A percentile compares a stretch with the other conserved stretches of the same genome.
These are phyloP conservation scores for Escovopsis sp. DNA, from an alignment of 2,329 filamentous ascomycete species.

Conservation along the genomic window DNA sequence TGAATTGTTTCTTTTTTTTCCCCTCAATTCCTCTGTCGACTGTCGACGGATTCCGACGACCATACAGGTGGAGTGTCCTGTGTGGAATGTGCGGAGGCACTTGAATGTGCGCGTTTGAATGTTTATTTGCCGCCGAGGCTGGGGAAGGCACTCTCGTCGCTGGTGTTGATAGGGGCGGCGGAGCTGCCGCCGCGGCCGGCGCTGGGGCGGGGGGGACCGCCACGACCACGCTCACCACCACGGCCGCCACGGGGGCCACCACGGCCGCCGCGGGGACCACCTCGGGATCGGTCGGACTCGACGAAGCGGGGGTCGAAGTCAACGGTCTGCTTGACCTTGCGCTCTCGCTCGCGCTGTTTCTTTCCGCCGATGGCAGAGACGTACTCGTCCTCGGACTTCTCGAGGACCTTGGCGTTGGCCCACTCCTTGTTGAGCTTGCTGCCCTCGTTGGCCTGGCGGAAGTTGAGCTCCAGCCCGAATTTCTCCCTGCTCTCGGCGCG, in stretches of 20 bases:
- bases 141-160: slow-evolving; percentile 43
- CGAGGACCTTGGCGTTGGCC: slow-evolving; percentile 61
- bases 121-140: slow-evolving; percentile 40
- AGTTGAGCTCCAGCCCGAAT: slow-evolving; percentile 47
- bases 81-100: too few relatives aligned
- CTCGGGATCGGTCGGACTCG: slow-evolving; percentile 46
- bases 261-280: slow-evolving; percentile 36
- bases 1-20: slow-evolving; percentile 6
- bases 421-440: slow-evolving; percentile 82
- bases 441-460: slow-evolving; percentile 88
- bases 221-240: slow-evolving; percentile 33
- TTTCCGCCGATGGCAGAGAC: slow-evolving; percentile 62
- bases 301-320: slow-evolving; percentile 78
- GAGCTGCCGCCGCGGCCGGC: slow-evolving; percentile 28
- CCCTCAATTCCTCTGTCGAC: too few relatives aligned
- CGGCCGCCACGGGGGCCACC: slow-evolving; percentile 35
- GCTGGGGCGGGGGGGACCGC: slow-evolving; percentile 3
- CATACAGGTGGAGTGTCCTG: too few relatives aligned
- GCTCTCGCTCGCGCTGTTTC: slow-evolving; percentile 70
- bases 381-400: slow-evolving; percentile 58
- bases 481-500: slow-evolving; percentile 58
- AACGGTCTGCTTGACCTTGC: slow-evolving; percentile 79
- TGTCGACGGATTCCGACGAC: too few relatives aligned
- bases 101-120: slow-evolving; percentile 6
- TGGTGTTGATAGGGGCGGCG: slow-evolving; percentile 35